Evolutionary conservation across 768 basidiomycete genomes (phyloP).

Genomic region (Austroboletus eburneus): DNA sequence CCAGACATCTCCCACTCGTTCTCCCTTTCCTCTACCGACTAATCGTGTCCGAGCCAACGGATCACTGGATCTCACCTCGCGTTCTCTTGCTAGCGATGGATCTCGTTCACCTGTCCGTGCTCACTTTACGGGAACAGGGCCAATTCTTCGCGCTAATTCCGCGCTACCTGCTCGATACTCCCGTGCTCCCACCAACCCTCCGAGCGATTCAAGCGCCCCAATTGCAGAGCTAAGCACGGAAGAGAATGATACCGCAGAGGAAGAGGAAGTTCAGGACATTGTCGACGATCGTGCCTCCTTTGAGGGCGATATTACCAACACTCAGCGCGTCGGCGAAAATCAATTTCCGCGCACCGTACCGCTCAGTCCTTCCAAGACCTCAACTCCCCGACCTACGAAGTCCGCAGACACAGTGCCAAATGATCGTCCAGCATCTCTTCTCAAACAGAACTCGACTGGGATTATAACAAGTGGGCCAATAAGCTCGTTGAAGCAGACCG

Average conservation of each 20-base stretch:
- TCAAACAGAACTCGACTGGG: conserved; percentile 26
- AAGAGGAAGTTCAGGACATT: conserved; percentile 25
- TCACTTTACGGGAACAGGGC: conserved; percentile 25
- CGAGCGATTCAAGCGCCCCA: conserved; percentile 8
- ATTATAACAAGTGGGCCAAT: conserved; percentile 4
- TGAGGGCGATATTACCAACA: conserved; percentile 39
- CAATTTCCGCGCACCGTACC: conserved; percentile 55
- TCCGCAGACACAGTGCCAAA: neutral
- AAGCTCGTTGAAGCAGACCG: conserved; percentile 36
- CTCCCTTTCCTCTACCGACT: conserved; percentile 33
- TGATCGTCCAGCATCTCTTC: conserved; percentile 23
- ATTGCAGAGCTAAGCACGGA: conserved; percentile 13
- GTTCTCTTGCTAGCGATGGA: conserved; percentile 8
- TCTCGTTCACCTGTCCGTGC: conserved; percentile 26
- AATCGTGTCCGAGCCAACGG: conserved; percentile 18
- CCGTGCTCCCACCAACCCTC: conserved; percentile 14
- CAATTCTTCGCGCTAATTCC: conserved; percentile 41
- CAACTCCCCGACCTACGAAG: conserved; percentile 2
- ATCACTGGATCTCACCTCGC: conserved; percentile 27
- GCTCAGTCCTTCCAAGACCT: conserved; percentile 36
- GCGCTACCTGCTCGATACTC: conserved; percentile 37
- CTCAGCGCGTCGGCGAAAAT: conserved; percentile 40
- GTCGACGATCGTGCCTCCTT: conserved; percentile 25
- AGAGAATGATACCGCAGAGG: conserved; percentile 25
- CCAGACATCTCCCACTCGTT: conserved; percentile 26